Evolutionary conservation across 1,284 basidiomycete genomes (phyloP).

Genomic region (Stygiomarasmius scandens): DNA sequence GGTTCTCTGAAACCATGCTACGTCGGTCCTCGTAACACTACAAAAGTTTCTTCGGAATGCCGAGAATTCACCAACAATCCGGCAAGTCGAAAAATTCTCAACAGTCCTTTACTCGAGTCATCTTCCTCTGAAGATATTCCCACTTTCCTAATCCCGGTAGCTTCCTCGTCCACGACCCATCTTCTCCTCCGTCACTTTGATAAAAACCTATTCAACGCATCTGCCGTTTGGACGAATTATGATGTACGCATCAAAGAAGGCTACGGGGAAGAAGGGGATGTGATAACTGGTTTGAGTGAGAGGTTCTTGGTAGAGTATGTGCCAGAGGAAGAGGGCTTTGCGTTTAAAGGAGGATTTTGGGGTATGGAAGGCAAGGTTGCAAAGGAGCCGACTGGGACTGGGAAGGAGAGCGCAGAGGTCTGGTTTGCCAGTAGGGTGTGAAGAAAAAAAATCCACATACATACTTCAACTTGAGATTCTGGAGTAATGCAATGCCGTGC

Average conservation of each 20-base stretch:
- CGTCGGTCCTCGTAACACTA: constrained; percentile 15
- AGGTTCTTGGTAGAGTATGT: constrained; percentile 39
- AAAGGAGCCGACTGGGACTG: constrained; percentile 26
- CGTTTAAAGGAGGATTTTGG: constrained; percentile 38
- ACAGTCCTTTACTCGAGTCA: constrained; percentile 16
- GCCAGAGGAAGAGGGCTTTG: constrained; percentile 28
- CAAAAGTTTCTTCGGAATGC: constrained; percentile 16
- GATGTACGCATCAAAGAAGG: constrained; percentile 29
- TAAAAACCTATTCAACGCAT: constrained; percentile 38
- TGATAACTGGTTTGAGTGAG: constrained; percentile 36
- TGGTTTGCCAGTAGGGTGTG: too few relatives aligned
- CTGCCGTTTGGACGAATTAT: constrained; percentile 34
- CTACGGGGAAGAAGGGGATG: constrained; percentile 25
- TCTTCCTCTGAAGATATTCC: constrained; percentile 20
- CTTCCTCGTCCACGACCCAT: constrained; percentile 35
- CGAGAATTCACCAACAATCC: constrained; percentile 22
- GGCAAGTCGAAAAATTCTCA: constrained; percentile 31
- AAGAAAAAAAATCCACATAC: too few relatives aligned
- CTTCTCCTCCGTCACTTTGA: constrained; percentile 36
- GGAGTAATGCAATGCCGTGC: too few relatives aligned
- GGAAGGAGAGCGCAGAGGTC: constrained; percentile 37
- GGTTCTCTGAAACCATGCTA: constrained; percentile 32
- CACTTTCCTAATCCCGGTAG: constrained; percentile 35
- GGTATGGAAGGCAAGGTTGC: constrained; percentile 36
- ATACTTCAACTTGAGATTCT: too few relatives aligned